These are phyloP conservation scores for Pseudogymnoascus sp. DNA, from an alignment of 2,329 filamentous ascomycete species.

Conservation along the genomic window DNA sequence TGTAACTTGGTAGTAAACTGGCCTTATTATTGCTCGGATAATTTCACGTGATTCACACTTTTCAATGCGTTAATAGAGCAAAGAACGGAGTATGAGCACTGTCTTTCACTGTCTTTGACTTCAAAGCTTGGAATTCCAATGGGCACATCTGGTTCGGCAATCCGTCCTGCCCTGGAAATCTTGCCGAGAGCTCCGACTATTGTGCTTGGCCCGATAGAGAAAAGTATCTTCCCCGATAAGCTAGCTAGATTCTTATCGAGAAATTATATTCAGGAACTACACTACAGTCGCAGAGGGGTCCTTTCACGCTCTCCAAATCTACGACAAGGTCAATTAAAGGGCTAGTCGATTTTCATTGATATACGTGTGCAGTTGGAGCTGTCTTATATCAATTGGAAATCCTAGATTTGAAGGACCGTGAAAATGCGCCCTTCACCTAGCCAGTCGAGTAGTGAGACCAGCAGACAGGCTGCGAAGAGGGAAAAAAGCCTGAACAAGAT, in stretches of 20 bases:
- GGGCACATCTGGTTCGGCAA: slow-evolving; percentile 2
- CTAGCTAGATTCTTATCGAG: slow-evolving; percentile 8
- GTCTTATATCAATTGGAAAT: slow-evolving; percentile 6
- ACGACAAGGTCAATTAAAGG: slow-evolving; percentile 2
- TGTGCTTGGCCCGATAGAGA: slow-evolving; percentile 4
- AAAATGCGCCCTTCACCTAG: not conserved
- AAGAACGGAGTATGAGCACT: not conserved
- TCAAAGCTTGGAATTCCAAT: not conserved
- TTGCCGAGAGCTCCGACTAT: slow-evolving; percentile 2
- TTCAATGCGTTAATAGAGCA: not conserved
- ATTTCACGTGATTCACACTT: not conserved
- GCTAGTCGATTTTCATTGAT: slow-evolving; percentile 1
- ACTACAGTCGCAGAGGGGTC: not conserved
- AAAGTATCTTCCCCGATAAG: slow-evolving; percentile 7
- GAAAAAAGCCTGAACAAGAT: slow-evolving; percentile 8
- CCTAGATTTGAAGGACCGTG: not conserved
- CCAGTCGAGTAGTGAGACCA: not conserved
- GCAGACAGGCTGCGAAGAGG: slow-evolving; percentile 2
- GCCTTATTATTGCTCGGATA: not conserved
- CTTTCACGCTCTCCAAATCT: not conserved
- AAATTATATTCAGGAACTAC: slow-evolving; percentile 5
- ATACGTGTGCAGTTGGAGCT: slow-evolving; percentile 4
- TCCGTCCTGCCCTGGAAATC: slow-evolving; percentile 3
- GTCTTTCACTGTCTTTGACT: not conserved
- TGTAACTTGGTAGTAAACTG: not conserved